phyloP scores from a whole-genome alignment of 441 rosid genomes.

The Syzygium malaccense region DNA sequence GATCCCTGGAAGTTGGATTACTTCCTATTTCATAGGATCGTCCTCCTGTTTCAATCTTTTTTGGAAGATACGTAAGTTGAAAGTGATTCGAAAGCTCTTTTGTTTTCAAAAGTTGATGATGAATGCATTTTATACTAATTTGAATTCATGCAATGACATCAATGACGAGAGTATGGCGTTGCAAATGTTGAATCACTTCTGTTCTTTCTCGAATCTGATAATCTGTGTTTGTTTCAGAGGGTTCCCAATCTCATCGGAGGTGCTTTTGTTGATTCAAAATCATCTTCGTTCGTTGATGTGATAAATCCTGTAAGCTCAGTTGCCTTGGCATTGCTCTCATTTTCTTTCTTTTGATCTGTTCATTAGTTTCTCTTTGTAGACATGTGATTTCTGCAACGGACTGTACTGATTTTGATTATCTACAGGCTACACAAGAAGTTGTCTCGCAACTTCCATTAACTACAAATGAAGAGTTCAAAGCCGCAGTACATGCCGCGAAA shows the following conservation, averaged over 20 bases:
- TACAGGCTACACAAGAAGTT: conserved; percentile 87
- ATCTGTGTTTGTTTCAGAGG: conserved; percentile 30
- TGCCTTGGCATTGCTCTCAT: not conserved
- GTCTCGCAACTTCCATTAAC: conserved; percentile 82
- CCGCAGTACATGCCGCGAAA: conserved; percentile 85
- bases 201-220: not conserved
- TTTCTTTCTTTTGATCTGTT: not conserved
- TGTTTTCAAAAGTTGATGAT: not conserved
- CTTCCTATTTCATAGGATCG: not conserved
- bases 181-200: not conserved
- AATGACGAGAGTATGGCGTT: not conserved
- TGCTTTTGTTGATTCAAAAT: conserved; percentile 57
- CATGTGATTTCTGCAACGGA: not conserved
- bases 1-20: not conserved
- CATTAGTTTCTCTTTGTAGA: not conserved
- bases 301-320: conserved; percentile 66
- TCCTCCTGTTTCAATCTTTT: not conserved
- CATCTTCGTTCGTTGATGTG: conserved; percentile 59
- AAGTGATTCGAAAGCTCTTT: not conserved
- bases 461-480: conserved; percentile 77
- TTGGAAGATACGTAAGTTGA: not conserved
- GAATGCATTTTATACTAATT: not conserved
- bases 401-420: conserved; percentile 1
- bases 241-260: conserved; percentile 91
- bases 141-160: not conserved